Evolutionary conservation across 768 basidiomycete genomes (phyloP).

Genomic region (Macrocybe gigantea): DNA sequence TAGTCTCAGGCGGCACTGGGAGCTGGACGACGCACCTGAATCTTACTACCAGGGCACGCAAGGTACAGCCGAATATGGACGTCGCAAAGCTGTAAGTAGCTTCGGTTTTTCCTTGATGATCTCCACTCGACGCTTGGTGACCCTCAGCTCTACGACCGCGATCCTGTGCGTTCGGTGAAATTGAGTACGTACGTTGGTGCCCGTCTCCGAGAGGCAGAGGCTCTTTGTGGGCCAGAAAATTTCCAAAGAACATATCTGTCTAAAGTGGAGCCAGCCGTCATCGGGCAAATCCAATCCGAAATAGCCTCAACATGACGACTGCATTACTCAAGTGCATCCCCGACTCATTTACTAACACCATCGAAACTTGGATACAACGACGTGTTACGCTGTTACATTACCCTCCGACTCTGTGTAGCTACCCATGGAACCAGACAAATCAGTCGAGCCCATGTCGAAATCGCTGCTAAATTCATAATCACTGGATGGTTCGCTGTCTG

Average conservation of each 20-base stretch:
- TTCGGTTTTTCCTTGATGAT: slow-evolving; percentile 2
- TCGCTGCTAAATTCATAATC: slow-evolving; percentile 59
- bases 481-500: slow-evolving; percentile 36
- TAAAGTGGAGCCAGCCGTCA: slow-evolving; percentile 67
- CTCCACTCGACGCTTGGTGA: slow-evolving; percentile 2
- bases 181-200: slow-evolving; percentile 57
- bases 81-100: slow-evolving; percentile 59
- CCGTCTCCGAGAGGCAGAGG: slow-evolving; percentile 61
- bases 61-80: slow-evolving; percentile 70
- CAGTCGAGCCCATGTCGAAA: slow-evolving; percentile 40
- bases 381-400: too few species aligned
- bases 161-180: slow-evolving; percentile 63
- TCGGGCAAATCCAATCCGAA: slow-evolving; percentile 62
- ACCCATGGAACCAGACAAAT: slow-evolving; percentile 51
- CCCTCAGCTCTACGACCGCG: slow-evolving; percentile 57
- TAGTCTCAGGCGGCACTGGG: slow-evolving; percentile 63
- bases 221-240: slow-evolving; percentile 44
- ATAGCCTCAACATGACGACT: slow-evolving; percentile 23
- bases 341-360: not conserved
- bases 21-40: slow-evolving; percentile 50
- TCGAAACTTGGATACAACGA: too few species aligned
- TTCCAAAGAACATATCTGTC: slow-evolving; percentile 59
- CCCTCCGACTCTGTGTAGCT: slow-evolving; percentile 41
- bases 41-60: slow-evolving; percentile 59
- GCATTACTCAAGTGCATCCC: not conserved